Conservation (phyloP, 306 rosid genomes). For the Rubus idaeus region DNA sequence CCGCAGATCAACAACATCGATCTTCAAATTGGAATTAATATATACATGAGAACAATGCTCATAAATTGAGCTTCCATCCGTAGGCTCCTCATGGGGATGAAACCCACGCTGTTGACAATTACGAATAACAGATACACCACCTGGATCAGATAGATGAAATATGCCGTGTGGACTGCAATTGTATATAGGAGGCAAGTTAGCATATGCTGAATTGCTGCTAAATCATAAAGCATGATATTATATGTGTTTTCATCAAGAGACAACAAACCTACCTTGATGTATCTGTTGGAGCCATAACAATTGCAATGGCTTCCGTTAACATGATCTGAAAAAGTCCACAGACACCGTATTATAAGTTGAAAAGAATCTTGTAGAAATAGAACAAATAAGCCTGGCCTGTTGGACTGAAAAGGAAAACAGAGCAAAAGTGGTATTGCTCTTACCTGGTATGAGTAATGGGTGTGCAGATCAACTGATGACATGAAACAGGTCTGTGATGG, state of each 20-base stretch:
- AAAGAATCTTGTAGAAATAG: constrained; percentile 4
- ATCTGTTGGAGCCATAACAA: constrained; percentile 99
- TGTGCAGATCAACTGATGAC: constrained; percentile 98
- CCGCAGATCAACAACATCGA: constrained; percentile 83
- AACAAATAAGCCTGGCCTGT: neutral
- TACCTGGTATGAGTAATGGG: constrained; percentile 99
- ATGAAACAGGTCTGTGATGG: constrained; percentile 99
- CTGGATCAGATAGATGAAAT: constrained; percentile 93
- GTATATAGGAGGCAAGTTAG: constrained; percentile 30
- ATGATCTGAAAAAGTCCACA: constrained; percentile 59
- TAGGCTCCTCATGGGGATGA: constrained; percentile 97
- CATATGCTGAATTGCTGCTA: neutral
- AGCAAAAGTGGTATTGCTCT: constrained; percentile 15
- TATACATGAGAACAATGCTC: constrained; percentile 98
- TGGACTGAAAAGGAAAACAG: neutral
- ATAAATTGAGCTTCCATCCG: constrained; percentile 78
- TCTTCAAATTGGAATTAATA: constrained; percentile 68
- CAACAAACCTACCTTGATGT: constrained; percentile 52
- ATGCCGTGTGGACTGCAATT: constrained; percentile 93
- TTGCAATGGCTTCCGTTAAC: constrained; percentile 98
- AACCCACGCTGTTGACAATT: constrained; percentile 93
- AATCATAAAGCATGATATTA: neutral
- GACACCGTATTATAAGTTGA: constrained; percentile 4
- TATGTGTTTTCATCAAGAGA: neutral
- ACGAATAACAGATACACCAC: constrained; percentile 86